Conservation (phyloP, 768 basidiomycete species). For the Tulasnella sp. region DNA sequence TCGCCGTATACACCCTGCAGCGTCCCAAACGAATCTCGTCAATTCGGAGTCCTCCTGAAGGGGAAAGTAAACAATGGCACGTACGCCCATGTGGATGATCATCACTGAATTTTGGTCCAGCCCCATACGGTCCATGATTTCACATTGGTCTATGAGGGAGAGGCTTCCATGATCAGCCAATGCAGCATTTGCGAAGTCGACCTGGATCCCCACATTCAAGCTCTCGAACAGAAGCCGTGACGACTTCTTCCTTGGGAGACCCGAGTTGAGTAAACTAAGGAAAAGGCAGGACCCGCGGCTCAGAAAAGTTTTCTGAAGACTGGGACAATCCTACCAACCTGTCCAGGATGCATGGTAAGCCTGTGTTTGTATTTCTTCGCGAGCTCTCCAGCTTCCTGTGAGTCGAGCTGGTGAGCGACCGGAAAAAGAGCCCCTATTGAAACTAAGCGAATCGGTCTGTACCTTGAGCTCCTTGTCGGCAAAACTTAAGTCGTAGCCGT, state of each 20-base stretch:
- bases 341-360: slow-evolving; percentile 86
- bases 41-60: background rate
- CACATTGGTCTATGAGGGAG: slow-evolving; percentile 60
- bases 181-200: background rate
- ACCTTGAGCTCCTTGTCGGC: slow-evolving; percentile 60
- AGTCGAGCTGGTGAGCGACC: background rate
- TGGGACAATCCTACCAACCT: slow-evolving; percentile 55
- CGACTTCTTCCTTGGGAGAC: slow-evolving; percentile 73
- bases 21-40: slow-evolving; percentile 25
- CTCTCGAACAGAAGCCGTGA: slow-evolving; percentile 76
- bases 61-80: background rate
- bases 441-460: background rate
- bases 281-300: background rate
- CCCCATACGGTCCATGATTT: slow-evolving; percentile 86
- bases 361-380: slow-evolving; percentile 74
- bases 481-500: slow-evolving; percentile 82
- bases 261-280: slow-evolving; percentile 59
- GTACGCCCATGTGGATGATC: slow-evolving; percentile 69
- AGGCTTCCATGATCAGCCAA: background rate
- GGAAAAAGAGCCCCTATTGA: background rate
- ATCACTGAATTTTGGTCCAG: slow-evolving; percentile 83
- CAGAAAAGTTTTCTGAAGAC: background rate
- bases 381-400: slow-evolving; percentile 58
- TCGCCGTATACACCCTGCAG: slow-evolving; percentile 83
- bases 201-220: slow-evolving; percentile 55